Conservation (phyloP, 2,329 filamentous ascomycete genomes). For the Pseudogymnoascus sp. region DNA sequence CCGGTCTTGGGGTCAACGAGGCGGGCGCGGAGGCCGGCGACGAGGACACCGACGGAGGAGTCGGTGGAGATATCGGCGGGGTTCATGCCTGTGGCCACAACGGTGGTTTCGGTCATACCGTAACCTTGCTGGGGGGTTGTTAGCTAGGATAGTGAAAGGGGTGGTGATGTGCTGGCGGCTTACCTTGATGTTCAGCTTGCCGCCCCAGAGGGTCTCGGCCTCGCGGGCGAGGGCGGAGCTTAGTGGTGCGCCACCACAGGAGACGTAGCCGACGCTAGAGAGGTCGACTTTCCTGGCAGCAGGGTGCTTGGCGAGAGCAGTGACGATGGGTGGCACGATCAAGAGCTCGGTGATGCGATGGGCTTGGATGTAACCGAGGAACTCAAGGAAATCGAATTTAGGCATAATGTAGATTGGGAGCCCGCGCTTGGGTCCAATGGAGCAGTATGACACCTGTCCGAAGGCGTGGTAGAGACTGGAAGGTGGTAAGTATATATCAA, state of each 20-base stretch:
- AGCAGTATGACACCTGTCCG: constrained; percentile 63
- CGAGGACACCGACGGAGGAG: constrained; percentile 55
- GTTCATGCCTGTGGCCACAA: constrained; percentile 59
- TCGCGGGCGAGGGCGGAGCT: constrained; percentile 48
- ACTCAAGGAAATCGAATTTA: constrained; percentile 64
- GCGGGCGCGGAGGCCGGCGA: constrained; percentile 60
- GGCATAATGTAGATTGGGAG: constrained; percentile 71
- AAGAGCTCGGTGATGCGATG: constrained; percentile 60
- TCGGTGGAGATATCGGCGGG: constrained; percentile 38
- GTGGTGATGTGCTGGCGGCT: not conserved
- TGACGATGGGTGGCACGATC: constrained; percentile 67
- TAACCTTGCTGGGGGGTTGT: constrained; percentile 54
- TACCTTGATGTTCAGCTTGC: constrained; percentile 41
- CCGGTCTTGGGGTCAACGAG: constrained; percentile 52
- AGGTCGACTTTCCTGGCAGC: constrained; percentile 59
- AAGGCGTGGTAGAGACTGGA: constrained; percentile 65
- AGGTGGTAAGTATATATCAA: constrained; percentile 55
- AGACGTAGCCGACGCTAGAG: constrained; percentile 51
- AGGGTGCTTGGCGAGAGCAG: constrained; percentile 64
- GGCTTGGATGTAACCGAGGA: constrained; percentile 59
- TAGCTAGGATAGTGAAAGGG: not conserved
- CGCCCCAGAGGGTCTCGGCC: constrained; percentile 48
- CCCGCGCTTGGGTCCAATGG: constrained; percentile 46
- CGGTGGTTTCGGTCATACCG: constrained; percentile 83
- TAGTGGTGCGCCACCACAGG: constrained; percentile 63